phyloP scores from a whole-genome alignment of 2,329 filamentous ascomycete species.

The Calonectria hongkongensis region DNA sequence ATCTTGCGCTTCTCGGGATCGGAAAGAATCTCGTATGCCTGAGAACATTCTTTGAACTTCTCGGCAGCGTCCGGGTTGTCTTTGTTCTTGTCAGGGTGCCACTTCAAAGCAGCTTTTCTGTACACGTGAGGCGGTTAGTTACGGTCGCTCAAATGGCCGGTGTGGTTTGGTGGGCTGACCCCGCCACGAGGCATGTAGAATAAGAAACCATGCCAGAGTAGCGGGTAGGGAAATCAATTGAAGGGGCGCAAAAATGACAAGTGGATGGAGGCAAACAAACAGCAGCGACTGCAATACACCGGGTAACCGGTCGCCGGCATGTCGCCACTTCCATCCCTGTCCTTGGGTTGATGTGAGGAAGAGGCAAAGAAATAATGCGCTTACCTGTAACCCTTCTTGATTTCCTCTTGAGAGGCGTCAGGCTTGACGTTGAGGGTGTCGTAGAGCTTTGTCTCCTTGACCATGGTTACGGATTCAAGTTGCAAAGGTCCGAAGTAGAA shows the following conservation, averaged over 20 bases:
- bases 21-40: conserved; percentile 98
- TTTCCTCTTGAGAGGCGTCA: conserved; percentile 90
- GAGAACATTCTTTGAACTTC: conserved; percentile 98
- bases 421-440: conserved; percentile 88
- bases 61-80: conserved; percentile 89
- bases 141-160: conserved; percentile 21
- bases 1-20: conserved; percentile 97
- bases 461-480: conserved; percentile 76
- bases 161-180: background rate
- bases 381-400: conserved; percentile 96
- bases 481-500: conserved; percentile 32
- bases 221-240: conserved; percentile 7
- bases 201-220: conserved; percentile 26
- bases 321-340: conserved; percentile 20
- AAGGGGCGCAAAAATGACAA: conserved; percentile 1
- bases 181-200: conserved; percentile 1
- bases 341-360: background rate
- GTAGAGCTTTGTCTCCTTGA: conserved; percentile 96
- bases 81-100: conserved; percentile 98
- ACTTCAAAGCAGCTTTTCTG: conserved; percentile 92
- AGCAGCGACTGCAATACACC: background rate
- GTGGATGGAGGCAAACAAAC: background rate
- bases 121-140: conserved; percentile 59
- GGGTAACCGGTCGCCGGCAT: conserved; percentile 19
- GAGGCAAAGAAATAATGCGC: conserved; percentile 51